phyloP scores from a whole-genome alignment of 352 stramenopile genomes.

The Pythium utonaiense region DNA sequence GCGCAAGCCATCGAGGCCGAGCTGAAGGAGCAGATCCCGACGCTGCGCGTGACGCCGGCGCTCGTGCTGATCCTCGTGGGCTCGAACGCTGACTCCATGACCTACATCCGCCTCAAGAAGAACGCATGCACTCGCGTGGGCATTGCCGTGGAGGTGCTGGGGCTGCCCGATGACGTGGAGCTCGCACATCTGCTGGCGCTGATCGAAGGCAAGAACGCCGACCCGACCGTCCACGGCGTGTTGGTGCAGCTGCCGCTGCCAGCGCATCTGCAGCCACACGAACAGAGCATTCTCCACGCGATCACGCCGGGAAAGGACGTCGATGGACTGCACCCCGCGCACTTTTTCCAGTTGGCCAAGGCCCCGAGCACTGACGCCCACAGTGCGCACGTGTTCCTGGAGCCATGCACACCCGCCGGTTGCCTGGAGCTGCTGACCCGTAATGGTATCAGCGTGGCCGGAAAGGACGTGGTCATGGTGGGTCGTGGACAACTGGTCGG shows the following conservation, averaged over 20 bases:
- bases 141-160: conserved; percentile 83
- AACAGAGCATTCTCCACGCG: conserved; percentile 89
- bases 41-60: conserved; percentile 56
- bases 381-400: conserved; percentile 73
- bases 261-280: conserved; percentile 54
- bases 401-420: conserved; percentile 91
- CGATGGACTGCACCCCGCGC: conserved; percentile 97
- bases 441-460: conserved; percentile 87
- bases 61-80: conserved; percentile 96
- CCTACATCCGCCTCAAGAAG: conserved; percentile 98
- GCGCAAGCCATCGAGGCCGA: conserved; percentile 82
- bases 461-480: conserved; percentile 96
- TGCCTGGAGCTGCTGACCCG: conserved; percentile 57
- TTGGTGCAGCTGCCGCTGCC: conserved; percentile 91
- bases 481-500: conserved; percentile 97
- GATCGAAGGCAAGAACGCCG: conserved; percentile 82
- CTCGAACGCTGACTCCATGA: conserved; percentile 90
- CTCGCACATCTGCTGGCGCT: conserved; percentile 51
- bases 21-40: conserved; percentile 65
- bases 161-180: conserved; percentile 41
- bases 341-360: conserved; percentile 88
- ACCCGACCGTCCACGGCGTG: conserved; percentile 92
- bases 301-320: conserved; percentile 96
- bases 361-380: conserved; percentile 17
- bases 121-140: conserved; percentile 95